Conservation (phyloP, 768 basidiomycete species). For the Russula foetens region DNA sequence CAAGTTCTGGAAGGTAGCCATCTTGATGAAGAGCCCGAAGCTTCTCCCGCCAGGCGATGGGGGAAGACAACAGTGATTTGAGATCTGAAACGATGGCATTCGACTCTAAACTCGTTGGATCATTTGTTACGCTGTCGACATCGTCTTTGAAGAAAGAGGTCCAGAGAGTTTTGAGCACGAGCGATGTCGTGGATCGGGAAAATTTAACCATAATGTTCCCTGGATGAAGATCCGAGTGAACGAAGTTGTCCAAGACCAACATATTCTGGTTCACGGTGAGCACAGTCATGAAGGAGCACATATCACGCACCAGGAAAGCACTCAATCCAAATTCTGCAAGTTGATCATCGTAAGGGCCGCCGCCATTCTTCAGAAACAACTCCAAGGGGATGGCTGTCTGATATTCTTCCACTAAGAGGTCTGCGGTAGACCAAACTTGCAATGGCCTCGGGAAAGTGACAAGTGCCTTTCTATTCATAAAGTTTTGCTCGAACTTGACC, state of each 20-base stretch:
- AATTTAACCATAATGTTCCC: conserved; percentile 99
- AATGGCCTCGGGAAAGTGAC: conserved; percentile 89
- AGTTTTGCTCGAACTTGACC: conserved; percentile 77
- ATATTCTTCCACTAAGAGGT: conserved; percentile 87
- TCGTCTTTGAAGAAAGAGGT: conserved; percentile 39
- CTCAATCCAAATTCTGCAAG: conserved; percentile 91
- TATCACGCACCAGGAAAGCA: conserved; percentile 74
- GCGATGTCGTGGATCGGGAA: conserved; percentile 66
- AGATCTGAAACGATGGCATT: conserved; percentile 63
- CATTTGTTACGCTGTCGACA: conserved; percentile 12
- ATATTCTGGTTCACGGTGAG: conserved; percentile 60
- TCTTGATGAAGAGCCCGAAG: conserved; percentile 49
- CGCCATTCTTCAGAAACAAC: conserved; percentile 78
- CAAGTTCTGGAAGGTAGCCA: conserved; percentile 89
- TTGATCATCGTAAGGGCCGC: conserved; percentile 82
- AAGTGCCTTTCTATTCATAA: conserved; percentile 66
- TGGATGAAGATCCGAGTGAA: conserved; percentile 84
- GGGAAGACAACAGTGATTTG: conserved; percentile 46
- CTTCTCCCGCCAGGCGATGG: conserved; percentile 60
- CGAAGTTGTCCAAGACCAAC: conserved; percentile 96
- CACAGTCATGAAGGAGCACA: not conserved
- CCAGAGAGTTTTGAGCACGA: conserved; percentile 55
- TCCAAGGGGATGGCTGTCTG: conserved; percentile 90
- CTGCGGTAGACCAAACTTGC: conserved; percentile 67
- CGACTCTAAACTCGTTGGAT: conserved; percentile 17